These are phyloP conservation scores for Colletotrichum theobromicola DNA, from an alignment of 2,329 filamentous ascomycete genomes.

Conservation along the genomic window DNA sequence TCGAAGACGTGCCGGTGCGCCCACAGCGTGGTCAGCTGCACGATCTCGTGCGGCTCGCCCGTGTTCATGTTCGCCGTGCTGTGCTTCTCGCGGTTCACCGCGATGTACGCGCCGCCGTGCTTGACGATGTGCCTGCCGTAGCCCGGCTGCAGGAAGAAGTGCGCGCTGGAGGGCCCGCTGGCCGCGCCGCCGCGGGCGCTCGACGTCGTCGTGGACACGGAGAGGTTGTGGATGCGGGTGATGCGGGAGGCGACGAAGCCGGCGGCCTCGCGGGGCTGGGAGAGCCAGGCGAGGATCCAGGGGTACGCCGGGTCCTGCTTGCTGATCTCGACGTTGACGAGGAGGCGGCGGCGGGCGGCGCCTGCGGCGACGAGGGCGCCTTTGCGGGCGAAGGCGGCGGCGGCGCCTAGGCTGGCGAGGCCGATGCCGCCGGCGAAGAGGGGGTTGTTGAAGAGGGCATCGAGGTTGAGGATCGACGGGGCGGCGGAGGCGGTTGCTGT, in stretches of 20 bases:
- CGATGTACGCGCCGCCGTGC: slow-evolving; percentile 85
- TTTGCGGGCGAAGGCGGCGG: slow-evolving; percentile 79
- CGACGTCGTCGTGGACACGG: slow-evolving; percentile 60
- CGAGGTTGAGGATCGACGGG: slow-evolving; percentile 41
- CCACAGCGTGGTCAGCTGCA: slow-evolving; percentile 92
- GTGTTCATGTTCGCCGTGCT: slow-evolving; percentile 80
- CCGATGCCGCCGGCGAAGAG: slow-evolving; percentile 80
- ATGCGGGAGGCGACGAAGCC: slow-evolving; percentile 65
- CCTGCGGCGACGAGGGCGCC: slow-evolving; percentile 75
- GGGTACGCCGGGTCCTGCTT: slow-evolving; percentile 91
- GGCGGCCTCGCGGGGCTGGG: slow-evolving; percentile 72
- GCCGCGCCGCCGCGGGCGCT: slow-evolving; percentile 60
- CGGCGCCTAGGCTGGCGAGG: slow-evolving; percentile 86
- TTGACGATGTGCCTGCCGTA: slow-evolving; percentile 89
- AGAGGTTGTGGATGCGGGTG: slow-evolving; percentile 65
- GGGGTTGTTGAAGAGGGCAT: slow-evolving; percentile 67
- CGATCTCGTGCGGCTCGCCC: slow-evolving; percentile 91
- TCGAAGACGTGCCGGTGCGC: slow-evolving; percentile 89
- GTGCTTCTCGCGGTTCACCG: slow-evolving; percentile 86
- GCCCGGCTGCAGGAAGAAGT: slow-evolving; percentile 89
- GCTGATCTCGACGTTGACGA: slow-evolving; percentile 95
- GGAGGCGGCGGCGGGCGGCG: slow-evolving; percentile 80
- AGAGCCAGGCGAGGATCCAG: slow-evolving; percentile 96
- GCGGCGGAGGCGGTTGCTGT: background rate
- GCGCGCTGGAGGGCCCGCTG: slow-evolving; percentile 70